Conservation (phyloP, 2,329 filamentous ascomycete species). For the Truncatella angustata region DNA sequence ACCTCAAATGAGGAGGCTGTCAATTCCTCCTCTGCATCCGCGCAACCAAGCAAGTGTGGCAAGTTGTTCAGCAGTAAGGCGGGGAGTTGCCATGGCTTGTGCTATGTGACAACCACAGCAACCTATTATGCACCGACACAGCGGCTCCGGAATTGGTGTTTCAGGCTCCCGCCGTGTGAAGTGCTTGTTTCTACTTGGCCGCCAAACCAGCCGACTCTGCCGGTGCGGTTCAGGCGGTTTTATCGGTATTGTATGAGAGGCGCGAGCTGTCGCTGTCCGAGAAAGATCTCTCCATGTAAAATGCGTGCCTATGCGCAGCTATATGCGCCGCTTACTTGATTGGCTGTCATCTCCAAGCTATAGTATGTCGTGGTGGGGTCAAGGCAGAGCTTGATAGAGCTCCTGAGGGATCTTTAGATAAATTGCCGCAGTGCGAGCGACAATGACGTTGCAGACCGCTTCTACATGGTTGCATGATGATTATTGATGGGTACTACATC, state of each 20-base stretch:
- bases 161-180: neutral
- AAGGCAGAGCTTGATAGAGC: slow-evolving; percentile 7
- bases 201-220: neutral
- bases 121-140: too few species aligned
- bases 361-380: slow-evolving; percentile 2
- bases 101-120: too few species aligned
- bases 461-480: neutral
- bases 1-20: too few species aligned
- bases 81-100: too few species aligned
- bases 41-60: too few species aligned
- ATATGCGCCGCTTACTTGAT: slow-evolving; percentile 7
- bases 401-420: neutral
- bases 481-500: neutral
- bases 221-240: neutral
- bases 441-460: slow-evolving; percentile 3
- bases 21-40: too few species aligned
- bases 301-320: neutral
- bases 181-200: neutral
- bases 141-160: neutral
- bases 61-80: too few species aligned
- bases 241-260: neutral
- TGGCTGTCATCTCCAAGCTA: neutral
- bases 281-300: neutral
- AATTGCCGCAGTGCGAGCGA: slow-evolving; percentile 1
- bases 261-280: neutral